Conservation (phyloP, 192 early-diverging fungal genomes). For the Coemansia sp. region DNA sequence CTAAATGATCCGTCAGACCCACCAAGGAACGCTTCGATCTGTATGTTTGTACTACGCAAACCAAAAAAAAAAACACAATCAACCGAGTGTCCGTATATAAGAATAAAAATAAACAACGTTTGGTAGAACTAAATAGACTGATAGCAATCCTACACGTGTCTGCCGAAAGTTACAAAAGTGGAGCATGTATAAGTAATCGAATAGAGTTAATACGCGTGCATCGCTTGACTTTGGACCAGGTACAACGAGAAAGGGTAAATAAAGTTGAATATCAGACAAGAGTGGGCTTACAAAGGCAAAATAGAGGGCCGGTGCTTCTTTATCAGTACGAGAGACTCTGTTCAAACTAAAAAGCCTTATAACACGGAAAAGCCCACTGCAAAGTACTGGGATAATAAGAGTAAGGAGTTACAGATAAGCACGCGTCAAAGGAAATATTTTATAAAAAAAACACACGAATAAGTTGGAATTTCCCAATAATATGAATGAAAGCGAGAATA, state of each 20-base stretch:
- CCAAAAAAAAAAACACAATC: not conserved
- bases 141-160: not conserved
- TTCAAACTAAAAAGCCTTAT: not conserved
- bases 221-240: not conserved
- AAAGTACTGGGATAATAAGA: not conserved
- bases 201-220: not conserved
- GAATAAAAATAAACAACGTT: not conserved
- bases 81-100: not conserved
- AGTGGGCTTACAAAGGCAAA: not conserved
- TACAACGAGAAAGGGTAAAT: not conserved
- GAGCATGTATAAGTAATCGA: no score
- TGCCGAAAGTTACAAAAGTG: not conserved
- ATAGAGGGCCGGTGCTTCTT: not conserved
- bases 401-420: not conserved
- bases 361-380: not conserved
- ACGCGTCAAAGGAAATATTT: not conserved
- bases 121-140: not conserved
- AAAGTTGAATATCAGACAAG: not conserved
- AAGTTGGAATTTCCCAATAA: not conserved
- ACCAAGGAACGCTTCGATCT: conserved; percentile 3
- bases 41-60: not conserved
- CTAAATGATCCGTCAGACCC: not conserved
- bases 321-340: not conserved
- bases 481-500: not conserved
- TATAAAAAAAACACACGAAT: not conserved